Evolutionary conservation across 345 rosid genomes (phyloP).

Genomic region (Eucalyptus polyanthemos): DNA sequence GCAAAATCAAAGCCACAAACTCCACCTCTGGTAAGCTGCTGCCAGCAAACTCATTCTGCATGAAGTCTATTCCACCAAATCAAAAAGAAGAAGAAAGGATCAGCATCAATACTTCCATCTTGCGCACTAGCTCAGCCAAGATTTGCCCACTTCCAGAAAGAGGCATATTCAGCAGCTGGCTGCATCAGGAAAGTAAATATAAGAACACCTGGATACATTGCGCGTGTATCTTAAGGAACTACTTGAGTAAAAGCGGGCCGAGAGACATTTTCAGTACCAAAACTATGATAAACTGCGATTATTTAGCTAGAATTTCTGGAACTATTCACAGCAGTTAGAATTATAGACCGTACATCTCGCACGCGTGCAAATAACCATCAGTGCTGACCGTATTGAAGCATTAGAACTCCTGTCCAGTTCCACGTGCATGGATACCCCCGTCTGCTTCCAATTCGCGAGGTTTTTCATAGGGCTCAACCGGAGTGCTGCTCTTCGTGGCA

Average conservation of each 20-base stretch:
- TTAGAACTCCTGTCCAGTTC: conserved; percentile 61
- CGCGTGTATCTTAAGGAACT: background rate
- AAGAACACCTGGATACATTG: background rate
- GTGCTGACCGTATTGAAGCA: conserved; percentile 20
- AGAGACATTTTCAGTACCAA: background rate
- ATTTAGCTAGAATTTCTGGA: background rate
- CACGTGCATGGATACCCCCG: conserved; percentile 62
- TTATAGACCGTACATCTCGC: conserved; percentile 40
- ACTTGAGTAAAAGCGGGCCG: background rate
- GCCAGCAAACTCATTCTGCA: conserved; percentile 77
- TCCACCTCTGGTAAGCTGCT: conserved; percentile 43
- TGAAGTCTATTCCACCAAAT: conserved; percentile 43
- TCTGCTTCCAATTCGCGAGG: conserved; percentile 45
- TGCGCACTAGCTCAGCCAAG: background rate
- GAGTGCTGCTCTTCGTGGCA: conserved; percentile 19
- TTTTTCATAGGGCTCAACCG: conserved; percentile 36
- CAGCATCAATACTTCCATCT: background rate
- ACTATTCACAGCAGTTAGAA: background rate
- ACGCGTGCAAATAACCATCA: conserved; percentile 53
- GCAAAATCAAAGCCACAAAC: no score
- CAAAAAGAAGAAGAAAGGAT: background rate
- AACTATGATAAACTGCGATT: background rate
- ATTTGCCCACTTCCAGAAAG: conserved; percentile 42
- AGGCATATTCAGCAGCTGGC: conserved; percentile 56
- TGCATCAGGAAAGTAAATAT: conserved; percentile 7